phyloP scores from a whole-genome alignment of 345 rosid species.

The Turritis glabra region DNA sequence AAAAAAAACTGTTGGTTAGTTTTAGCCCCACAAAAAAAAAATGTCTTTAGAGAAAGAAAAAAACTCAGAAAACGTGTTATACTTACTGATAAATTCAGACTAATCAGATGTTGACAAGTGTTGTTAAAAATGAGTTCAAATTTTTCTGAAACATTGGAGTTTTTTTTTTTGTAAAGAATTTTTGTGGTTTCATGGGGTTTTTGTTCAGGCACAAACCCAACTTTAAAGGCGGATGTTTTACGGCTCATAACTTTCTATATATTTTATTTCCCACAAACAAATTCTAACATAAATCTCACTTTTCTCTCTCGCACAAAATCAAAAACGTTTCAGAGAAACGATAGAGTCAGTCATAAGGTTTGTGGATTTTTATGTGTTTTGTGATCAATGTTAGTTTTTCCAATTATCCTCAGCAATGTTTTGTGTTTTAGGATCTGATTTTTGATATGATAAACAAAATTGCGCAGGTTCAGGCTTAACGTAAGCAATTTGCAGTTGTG shows the following conservation, averaged over 20 bases:
- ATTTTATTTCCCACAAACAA: neutral
- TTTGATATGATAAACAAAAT: neutral
- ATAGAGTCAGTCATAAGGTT: slow-evolving; percentile 8
- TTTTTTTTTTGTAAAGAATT: neutral
- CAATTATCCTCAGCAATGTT: neutral
- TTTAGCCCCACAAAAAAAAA: slow-evolving; percentile 13
- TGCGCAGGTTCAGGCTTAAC: slow-evolving; percentile 8
- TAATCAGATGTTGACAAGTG: slow-evolving; percentile 23
- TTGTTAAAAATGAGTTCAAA: neutral
- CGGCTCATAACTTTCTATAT: slow-evolving; percentile 14
- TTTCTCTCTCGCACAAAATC: slow-evolving; percentile 3
- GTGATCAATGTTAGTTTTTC: neutral
- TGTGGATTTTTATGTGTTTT: neutral
- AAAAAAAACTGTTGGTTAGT: slow-evolving; percentile 17
- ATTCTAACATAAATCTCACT: slow-evolving; percentile 28
- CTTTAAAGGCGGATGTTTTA: slow-evolving; percentile 35
- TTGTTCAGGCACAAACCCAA: slow-evolving; percentile 33
- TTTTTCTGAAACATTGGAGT: neutral
- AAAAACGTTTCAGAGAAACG: neutral
- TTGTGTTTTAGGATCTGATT: neutral
- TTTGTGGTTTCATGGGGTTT: slow-evolving; percentile 38
- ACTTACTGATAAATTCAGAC: slow-evolving; percentile 8
- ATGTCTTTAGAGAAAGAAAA: neutral
- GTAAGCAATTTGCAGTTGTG: slow-evolving; percentile 5
- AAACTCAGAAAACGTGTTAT: neutral